A percentile compares a stretch with the other conserved stretches of the same genome.
Evolutionary conservation across 176 grass and related monocot genomes (phyloP).

Genomic region (Aegilops umbellulata): DNA sequence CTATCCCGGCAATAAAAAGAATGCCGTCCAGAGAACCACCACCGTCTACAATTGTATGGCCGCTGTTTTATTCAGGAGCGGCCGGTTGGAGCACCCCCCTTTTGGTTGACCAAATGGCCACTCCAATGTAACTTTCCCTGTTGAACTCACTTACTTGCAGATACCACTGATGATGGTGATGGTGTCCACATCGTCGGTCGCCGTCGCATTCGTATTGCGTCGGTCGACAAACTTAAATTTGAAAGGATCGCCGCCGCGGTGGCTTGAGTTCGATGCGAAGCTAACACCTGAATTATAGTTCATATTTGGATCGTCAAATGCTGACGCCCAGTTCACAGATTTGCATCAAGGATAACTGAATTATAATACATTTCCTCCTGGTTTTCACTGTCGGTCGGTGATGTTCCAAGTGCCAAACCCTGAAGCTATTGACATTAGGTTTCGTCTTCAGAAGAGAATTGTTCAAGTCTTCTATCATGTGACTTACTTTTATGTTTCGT

Average conservation of each 20-base stretch:
- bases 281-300: background rate
- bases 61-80: background rate
- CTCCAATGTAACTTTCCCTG: background rate
- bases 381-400: background rate
- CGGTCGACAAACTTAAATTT: background rate
- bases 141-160: background rate
- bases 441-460: too few species aligned
- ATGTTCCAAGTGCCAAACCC: too few species aligned
- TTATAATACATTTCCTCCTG: background rate
- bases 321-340: too few species aligned
- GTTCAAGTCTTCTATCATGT: too few species aligned
- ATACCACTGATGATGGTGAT: background rate
- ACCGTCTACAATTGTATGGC: slow-evolving; percentile 18
- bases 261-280: slow-evolving; percentile 15
- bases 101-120: slow-evolving; percentile 19
- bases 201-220: slow-evolving; percentile 27
- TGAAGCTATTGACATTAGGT: too few species aligned
- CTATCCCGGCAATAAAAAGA: slow-evolving; percentile 11
- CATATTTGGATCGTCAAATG: too few species aligned
- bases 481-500: too few species aligned
- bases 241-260: slow-evolving; percentile 19
- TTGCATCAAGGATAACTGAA: background rate
- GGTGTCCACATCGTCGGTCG: slow-evolving; percentile 1
- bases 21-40: slow-evolving; percentile 54
- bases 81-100: background rate